These are phyloP conservation scores for Lodderomyces oxycetoniae DNA, from an alignment of 1,139 yeast genomes.

Conservation along the genomic window DNA sequence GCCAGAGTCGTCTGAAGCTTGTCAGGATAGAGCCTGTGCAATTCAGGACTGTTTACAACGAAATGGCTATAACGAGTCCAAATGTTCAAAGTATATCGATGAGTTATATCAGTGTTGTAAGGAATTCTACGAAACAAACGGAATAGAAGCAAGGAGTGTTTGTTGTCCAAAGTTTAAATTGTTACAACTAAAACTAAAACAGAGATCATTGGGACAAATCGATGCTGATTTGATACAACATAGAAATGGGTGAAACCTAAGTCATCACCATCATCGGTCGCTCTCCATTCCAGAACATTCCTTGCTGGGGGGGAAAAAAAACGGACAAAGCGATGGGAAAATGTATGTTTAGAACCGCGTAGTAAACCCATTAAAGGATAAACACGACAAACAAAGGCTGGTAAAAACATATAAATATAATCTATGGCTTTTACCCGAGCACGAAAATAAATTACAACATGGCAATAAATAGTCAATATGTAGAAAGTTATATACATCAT, in stretches of 20 bases:
- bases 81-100: slow-evolving; percentile 57
- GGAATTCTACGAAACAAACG: slow-evolving; percentile 48
- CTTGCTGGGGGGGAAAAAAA: slow-evolving; percentile 6
- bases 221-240: slow-evolving; percentile 45
- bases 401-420: slow-evolving; percentile 42
- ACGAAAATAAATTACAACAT: slow-evolving; percentile 53
- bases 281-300: neutral
- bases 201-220: slow-evolving; percentile 46
- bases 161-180: slow-evolving; percentile 64
- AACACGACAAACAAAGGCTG: slow-evolving; percentile 61
- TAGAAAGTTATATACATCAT: slow-evolving; percentile 40
- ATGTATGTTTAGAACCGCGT: slow-evolving; percentile 75
- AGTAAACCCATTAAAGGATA: slow-evolving; percentile 41
- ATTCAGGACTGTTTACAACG: slow-evolving; percentile 59
- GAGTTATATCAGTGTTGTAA: slow-evolving; percentile 58
- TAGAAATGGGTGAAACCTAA: no score
- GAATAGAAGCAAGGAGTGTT: slow-evolving; percentile 50
- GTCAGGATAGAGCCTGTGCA: slow-evolving; percentile 66
- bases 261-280: neutral
- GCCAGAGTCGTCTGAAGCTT: slow-evolving; percentile 34
- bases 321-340: slow-evolving; percentile 5
- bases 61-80: slow-evolving; percentile 56
- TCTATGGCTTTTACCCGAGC: slow-evolving; percentile 91
- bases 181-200: slow-evolving; percentile 53
- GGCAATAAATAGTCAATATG: slow-evolving; percentile 40